Base-by-base conservation (phyloP, 1,284 basidiomycete genomes). In the Bjerkandera adusta region DNA sequence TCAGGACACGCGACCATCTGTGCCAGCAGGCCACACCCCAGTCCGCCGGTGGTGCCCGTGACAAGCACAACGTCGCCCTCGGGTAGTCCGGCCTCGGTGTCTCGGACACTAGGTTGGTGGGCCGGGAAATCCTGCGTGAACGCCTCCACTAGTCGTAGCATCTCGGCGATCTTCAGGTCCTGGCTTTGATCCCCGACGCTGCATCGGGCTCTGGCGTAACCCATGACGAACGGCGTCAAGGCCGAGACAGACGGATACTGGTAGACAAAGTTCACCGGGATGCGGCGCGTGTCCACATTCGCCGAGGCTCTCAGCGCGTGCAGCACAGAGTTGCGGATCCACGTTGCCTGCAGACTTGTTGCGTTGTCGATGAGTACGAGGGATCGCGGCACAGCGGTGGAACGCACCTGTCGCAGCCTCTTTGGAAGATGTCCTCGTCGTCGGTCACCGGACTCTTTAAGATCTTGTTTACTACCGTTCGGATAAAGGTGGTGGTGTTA, bases 361-460 rank as follows among this genome's bases (percentile, higher is more conserved):
- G 15, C 10, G 18, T n/a, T 30, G 12, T 10, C 18, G 16, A 29
- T 27, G n/a, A 20, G 45, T 21, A 6, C 11, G 10, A n/a, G n/a
- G n/a, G n/a, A n/a, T n/a, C 12, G 12, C 18, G 7, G 6, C 16
- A 20, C n/a, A 47, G 13, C 21, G 13, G 30, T 27, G 27, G 33
- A 25, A 15, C 26, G 11, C n/a, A 66, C 69, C 70, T 71, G 48
- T 73, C 70, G 27, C 68, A 65, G 3, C 70, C 69, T 22, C 57
- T 51, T 18, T 59, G 59, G 56, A 72, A 73, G 3, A 73, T 46
- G 44, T 73, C 70, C 1, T 57, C 63, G 21, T 58, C 49, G 42
- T 69, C 65, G 1, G 37, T 27, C 1, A 64, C 24, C 2, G 32
- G 2, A 0, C 22, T 22, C 5, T 33, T 39, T 13, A 69, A 26